phyloP scores from a whole-genome alignment of 2,329 filamentous ascomycete genomes.

The Parascedosporium putredinis region DNA sequence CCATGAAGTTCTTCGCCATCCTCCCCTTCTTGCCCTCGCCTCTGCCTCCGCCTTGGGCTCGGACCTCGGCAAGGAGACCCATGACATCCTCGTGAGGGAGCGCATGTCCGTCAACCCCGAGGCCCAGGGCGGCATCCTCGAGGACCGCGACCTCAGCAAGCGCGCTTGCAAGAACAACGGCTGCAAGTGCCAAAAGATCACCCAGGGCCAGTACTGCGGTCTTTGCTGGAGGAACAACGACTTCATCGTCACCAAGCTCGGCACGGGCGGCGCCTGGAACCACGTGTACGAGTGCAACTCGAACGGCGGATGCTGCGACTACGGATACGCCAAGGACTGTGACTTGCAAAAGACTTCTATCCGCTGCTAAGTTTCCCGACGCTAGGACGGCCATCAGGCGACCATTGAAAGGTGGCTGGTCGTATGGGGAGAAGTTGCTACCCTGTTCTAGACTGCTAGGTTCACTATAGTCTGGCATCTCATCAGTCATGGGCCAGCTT shows the following conservation, averaged over 20 bases:
- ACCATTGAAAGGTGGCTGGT: too few relatives aligned
- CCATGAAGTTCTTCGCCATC: background rate
- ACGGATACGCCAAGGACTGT: constrained; percentile 14
- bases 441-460: too few relatives aligned
- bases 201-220: constrained; percentile 7
- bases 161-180: constrained; percentile 7
- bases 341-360: constrained; percentile 3
- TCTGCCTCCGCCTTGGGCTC: background rate
- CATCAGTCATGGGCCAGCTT: too few relatives aligned
- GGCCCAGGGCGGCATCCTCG: background rate
- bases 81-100: background rate
- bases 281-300: constrained; percentile 15
- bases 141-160: background rate
- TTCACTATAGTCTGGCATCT: too few relatives aligned
- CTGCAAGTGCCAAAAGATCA: constrained; percentile 4
- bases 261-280: constrained; percentile 3
- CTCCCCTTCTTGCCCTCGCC: background rate
- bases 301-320: constrained; percentile 14
- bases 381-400: too few relatives aligned
- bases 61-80: background rate
- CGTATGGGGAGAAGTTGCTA: too few relatives aligned
- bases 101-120: background rate
- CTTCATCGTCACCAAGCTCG: background rate
- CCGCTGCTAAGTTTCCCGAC: background rate
- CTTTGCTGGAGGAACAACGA: background rate